Base-by-base conservation (phyloP, 2,329 filamentous ascomycete genomes). In the Lecanicillium sp. region DNA sequence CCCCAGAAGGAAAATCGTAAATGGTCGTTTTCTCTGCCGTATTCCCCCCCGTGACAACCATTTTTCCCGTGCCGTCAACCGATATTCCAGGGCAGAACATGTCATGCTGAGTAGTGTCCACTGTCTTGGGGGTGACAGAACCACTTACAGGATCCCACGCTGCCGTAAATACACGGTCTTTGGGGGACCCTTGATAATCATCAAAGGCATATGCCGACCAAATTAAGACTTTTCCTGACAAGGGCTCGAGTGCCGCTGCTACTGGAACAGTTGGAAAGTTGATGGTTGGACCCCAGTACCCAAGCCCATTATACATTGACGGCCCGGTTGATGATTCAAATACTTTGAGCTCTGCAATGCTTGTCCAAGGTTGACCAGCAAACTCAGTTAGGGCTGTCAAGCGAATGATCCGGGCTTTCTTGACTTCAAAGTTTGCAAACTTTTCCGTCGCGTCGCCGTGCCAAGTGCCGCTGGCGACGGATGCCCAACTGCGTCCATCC, bases 11-110 rank as follows among this genome's bases (percentile, higher is more conserved):
- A 1, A 60, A 59, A 45, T 68, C 51, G 51, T 68, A 74, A 27
- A 74, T 58, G 38, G 66, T 73, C 2, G 68, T 72, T 30, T 63
- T 64, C 5, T 57, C 51, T 6, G 67, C 65, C 39, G 67, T 61
- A 17, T 65, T 64, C 2, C 75, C 75, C 5, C 76, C 75, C 0
- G 67, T 71, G 6, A 80, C 65, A 2, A 78, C 49, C 7, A 75
- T 61, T 8, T 62, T 57, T 0, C 72, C 74, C 7, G 64, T 54
- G 13, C 60, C 62, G 40, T 70, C 66, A 11, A 68, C 53, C 7
- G 63, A 68, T 36, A 76, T 71, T 3, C 72, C 74, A 0, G 73
- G 71, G 47, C 73, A 76, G 45, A 74, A 75, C 71, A 74, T 75
- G 47, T 74, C 70, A 45, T 73, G 68, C 4, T 60, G 47, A 0